Base-by-base conservation (phyloP, 2,329 filamentous ascomycete genomes). In the Aureobasidium sp. region DNA sequence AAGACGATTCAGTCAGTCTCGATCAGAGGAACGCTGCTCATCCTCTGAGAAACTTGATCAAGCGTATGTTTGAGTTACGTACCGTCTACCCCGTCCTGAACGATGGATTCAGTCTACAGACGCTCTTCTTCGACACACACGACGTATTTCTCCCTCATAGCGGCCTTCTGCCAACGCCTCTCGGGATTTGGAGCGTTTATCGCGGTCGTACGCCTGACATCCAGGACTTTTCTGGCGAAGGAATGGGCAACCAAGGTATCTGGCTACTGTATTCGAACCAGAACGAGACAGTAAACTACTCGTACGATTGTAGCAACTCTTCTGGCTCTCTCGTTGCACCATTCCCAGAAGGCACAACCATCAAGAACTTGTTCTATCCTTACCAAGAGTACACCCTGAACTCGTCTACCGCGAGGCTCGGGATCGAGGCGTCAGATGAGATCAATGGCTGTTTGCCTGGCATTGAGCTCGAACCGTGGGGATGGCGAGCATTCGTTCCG, bases 1-100 rank as follows among this genome's bases (percentile, higher is more conserved):
- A 81, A 52, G 84, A 87, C 63, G 79, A 82, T 47, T 68, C 71
- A 13, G 81, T 84, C 59, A 80, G 80, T 39, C 79, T 82, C 42
- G 85, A 87, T 66, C 85, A 87, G 67, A 77, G 84, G 44, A 84
- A 87, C 68, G 82, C 85, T 1, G 80, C 84, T 11, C 80, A 84
- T 65, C 83, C 83, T 2, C 72, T 87, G 36, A 78, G 83, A 36
- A 85, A 84, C 64, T 79, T 84, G 47, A 75, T 86, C 64, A 86
- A 84, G 69, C 75, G 80, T 49, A 85, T 86, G 81, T 85, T 82
- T 65, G 78, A 86, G 64, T 76, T 87, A 69, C 78, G 84, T 61
- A 69, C 78, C 16, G 70, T 80, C 30, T 86, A 78, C 57, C 81
- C 83, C 0, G 79, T 81, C 0, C 73, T 87, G 25, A 84, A 85